Percentiles rank a stretch among this genome's conserved stretches.
These are phyloP conservation scores for Hyphodiscus sp. DNA, from an alignment of 2,329 filamentous ascomycete species.

Conservation along the genomic window DNA sequence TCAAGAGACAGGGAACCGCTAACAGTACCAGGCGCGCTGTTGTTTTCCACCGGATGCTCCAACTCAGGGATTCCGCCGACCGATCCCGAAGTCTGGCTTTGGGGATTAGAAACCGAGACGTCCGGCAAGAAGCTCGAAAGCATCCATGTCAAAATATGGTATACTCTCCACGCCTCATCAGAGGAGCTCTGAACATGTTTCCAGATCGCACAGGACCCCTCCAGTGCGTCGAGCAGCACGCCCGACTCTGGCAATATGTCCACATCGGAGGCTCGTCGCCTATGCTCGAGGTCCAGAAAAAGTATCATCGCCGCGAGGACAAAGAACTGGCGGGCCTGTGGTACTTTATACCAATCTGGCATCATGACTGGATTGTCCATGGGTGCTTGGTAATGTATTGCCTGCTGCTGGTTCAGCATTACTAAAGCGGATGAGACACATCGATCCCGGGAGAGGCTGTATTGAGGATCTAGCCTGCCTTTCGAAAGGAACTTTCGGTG, in stretches of 20 bases:
- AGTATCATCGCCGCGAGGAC: conserved; percentile 23
- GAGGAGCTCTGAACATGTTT: no score
- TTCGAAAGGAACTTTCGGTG: conserved; percentile 17
- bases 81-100: no score
- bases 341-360: conserved; percentile 19
- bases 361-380: no score
- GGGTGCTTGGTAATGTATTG: not conserved
- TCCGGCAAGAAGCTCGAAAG: no score
- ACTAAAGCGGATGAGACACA: conserved; percentile 25
- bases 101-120: no score
- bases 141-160: no score
- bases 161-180: no score
- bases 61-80: no score
- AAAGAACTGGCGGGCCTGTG: conserved; percentile 24
- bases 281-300: conserved; percentile 20
- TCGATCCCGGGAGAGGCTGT: conserved; percentile 12
- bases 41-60: no score
- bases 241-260: not conserved
- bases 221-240: no score
- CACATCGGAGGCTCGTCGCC: conserved; percentile 5
- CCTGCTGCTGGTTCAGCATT: conserved; percentile 19
- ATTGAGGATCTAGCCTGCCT: conserved; percentile 10
- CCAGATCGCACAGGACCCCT: no score
- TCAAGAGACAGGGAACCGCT: conserved; percentile 6
- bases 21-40: not conserved